Conservation (phyloP, 768 basidiomycete genomes). For the Lentinula aciculospora region DNA sequence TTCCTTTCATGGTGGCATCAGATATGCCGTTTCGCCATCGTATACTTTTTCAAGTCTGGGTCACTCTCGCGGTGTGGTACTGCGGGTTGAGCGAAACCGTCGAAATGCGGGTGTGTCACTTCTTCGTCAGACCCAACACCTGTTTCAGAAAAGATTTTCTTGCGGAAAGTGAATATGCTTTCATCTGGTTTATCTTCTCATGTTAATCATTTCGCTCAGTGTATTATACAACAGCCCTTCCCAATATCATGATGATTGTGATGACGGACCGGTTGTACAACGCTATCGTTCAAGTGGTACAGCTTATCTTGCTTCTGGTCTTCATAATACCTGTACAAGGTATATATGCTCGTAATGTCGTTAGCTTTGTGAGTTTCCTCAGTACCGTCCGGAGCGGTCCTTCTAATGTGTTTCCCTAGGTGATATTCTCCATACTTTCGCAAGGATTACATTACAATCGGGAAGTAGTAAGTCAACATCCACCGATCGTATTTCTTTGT, state of each 20-base stretch:
- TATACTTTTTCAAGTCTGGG: conserved; percentile 1
- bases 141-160: conserved; percentile 19
- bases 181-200: not conserved
- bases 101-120: conserved; percentile 8
- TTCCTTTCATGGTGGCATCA: conserved; percentile 4
- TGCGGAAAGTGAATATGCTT: conserved; percentile 12
- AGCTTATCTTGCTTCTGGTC: conserved; percentile 14
- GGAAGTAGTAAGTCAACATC: conserved; percentile 13
- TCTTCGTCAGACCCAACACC: conserved; percentile 5
- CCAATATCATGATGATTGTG: conserved; percentile 19
- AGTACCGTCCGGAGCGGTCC: conserved; percentile 23
- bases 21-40: conserved; percentile 3
- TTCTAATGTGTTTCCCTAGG: conserved; percentile 11
- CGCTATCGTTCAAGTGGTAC: conserved; percentile 12
- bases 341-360: conserved; percentile 17
- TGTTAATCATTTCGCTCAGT: conserved; percentile 6
- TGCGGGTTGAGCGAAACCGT: conserved; percentile 14
- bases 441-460: conserved; percentile 20
- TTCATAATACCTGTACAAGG: conserved; percentile 17
- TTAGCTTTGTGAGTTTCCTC: conserved; percentile 24
- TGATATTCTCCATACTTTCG: conserved; percentile 16
- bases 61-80: conserved; percentile 5
- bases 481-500: not conserved
- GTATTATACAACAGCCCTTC: conserved; percentile 19
- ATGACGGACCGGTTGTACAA: conserved; percentile 18